Evolutionary conservation across 2,329 filamentous ascomycete species (phyloP), one percentile per base, ranked within the genome.

Genomic region (Penicillium sp.): DNA sequence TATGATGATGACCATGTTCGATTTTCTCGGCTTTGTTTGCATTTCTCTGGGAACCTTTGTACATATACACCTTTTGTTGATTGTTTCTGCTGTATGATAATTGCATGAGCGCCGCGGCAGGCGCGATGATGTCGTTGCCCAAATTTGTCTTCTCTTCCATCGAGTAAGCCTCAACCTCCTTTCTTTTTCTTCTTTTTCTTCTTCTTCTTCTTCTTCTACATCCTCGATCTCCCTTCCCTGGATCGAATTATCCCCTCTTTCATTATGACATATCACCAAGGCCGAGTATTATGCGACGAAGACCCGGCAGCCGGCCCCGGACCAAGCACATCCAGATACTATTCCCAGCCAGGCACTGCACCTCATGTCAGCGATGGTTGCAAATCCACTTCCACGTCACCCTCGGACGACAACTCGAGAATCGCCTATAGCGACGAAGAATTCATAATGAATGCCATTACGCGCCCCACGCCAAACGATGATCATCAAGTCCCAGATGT

Each of bases 371-470:
- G 47, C 23, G 48, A 46, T 8, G 32, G 18, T 26, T 34, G 17
- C 13, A 30, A 51, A 21, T 57, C 58, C 17, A 44, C 45, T 10
- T 55, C 43, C 4, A 15, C 26, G 21, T 46, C 55, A 33, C 46
- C 41, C 8, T 55, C 48, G 13, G 48, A 46, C 12, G 41, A 59
- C 36, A 47, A 51, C n/a, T 60, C 59, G 0, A 68, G 69, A 36
- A 67, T 67, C 12, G 48, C 62, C 27, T 63, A 64, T 15, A 74
- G 70, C 46, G 68, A 72, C 20, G 68, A 72, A 39, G 64, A 60
- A 43, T 71, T 65, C 9, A 71, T 77, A 10, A 74, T 67, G 54
- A 67, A 75, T 56, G 73, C 73, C 7, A 52, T 64, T 32, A 53
- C 66, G 39, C 66, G 67, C 24, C 64, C 62, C 23, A 68, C 70